Percentiles rank a stretch among this genome's conserved stretches.
Conservation (phyloP, 495 filamentous ascomycete species). For the Aspergillus heteromorphus region DNA sequence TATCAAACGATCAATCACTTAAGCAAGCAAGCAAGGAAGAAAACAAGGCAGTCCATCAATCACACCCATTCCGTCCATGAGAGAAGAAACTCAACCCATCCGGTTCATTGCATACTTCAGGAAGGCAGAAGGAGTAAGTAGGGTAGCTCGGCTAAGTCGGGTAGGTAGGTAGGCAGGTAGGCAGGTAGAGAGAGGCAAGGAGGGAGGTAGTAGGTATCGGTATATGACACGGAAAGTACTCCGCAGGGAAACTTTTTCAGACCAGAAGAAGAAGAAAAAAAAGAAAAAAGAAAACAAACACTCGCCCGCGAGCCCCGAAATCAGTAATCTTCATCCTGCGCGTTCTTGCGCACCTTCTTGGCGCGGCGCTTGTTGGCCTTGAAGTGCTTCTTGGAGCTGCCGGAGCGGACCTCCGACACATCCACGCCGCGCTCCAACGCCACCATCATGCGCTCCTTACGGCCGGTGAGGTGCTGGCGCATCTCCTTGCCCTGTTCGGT, state of each 20-base stretch:
- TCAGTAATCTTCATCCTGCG: constrained; percentile 37
- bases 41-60: too few relatives aligned
- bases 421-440: constrained; percentile 82
- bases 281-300: constrained; percentile 5
- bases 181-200: too few relatives aligned
- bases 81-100: too few relatives aligned
- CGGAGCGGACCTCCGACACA: constrained; percentile 68
- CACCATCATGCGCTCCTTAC: constrained; percentile 79
- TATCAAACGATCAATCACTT: too few relatives aligned
- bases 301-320: constrained; percentile 23
- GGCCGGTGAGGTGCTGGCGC: constrained; percentile 67
- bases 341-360: constrained; percentile 47
- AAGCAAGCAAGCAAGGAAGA: too few relatives aligned
- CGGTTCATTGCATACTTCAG: too few relatives aligned
- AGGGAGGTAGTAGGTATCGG: too few relatives aligned
- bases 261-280: not conserved
- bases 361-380: constrained; percentile 72
- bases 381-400: constrained; percentile 86
- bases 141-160: too few relatives aligned
- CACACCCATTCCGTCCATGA: too few relatives aligned
- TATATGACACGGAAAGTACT: too few relatives aligned
- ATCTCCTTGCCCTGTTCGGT: constrained; percentile 66
- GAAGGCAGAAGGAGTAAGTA: too few relatives aligned
- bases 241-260: not conserved
- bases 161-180: too few relatives aligned